Evolutionary conservation across 2,329 filamentous ascomycete genomes (phyloP).

Genomic region (Diaporthe eres): DNA sequence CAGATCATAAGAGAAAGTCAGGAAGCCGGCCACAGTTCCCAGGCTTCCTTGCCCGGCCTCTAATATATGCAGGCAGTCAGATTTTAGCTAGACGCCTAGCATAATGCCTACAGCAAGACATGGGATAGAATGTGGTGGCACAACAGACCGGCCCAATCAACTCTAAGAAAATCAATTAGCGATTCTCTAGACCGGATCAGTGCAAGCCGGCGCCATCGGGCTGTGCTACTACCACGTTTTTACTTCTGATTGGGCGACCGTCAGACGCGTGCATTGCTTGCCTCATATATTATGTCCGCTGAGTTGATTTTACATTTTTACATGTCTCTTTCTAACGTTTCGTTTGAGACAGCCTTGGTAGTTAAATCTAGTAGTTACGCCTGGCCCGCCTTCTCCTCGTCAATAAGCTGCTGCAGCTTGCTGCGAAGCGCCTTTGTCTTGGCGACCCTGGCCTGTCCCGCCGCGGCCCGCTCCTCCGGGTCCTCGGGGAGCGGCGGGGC

Average conservation of each 20-base stretch:
- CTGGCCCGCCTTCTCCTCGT: too few relatives aligned
- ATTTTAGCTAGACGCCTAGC: neutral
- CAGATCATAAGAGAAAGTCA: neutral
- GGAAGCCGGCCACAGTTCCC: neutral
- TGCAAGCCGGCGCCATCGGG: too few relatives aligned
- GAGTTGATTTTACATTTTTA: neutral
- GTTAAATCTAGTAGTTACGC: too few relatives aligned
- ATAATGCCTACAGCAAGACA: neutral
- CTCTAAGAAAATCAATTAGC: neutral
- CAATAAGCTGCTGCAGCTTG: neutral
- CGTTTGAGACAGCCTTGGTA: neutral
- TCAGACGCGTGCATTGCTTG: neutral
- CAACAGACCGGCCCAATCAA: neutral
- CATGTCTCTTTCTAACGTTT: neutral
- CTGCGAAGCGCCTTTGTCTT: neutral
- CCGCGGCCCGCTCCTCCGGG: neutral
- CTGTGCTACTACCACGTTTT: too few relatives aligned
- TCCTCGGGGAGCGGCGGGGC: neutral
- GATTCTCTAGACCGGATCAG: neutral
- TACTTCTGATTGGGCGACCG: neutral
- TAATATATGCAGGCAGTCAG: neutral
- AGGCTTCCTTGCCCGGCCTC: neutral
- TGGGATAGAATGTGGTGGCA: neutral
- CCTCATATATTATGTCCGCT: neutral
- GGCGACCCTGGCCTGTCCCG: neutral